Evolutionary conservation across 1,284 basidiomycete species (phyloP).

Genomic region (Coniferiporia sulphurascens): DNA sequence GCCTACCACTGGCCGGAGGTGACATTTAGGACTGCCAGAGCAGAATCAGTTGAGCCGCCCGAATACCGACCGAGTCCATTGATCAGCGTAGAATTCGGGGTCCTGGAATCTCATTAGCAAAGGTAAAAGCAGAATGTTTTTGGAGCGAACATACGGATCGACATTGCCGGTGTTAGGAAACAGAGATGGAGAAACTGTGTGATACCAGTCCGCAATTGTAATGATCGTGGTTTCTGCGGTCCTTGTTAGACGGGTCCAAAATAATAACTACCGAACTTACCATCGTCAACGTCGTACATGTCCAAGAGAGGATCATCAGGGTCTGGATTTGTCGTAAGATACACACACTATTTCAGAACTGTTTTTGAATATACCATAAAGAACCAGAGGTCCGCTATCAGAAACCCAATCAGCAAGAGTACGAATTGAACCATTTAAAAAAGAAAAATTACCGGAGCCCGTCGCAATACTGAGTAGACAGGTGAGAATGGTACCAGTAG

Average conservation of each 20-base stretch:
- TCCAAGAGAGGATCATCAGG: conserved; percentile 36
- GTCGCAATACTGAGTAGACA: conserved; percentile 32
- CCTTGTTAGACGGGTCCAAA: background rate
- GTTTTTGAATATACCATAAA: background rate
- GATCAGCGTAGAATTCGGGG: conserved; percentile 45
- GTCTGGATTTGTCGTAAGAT: conserved; percentile 21
- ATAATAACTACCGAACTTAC: conserved; percentile 23
- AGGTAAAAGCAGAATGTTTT: background rate
- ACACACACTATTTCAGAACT: background rate
- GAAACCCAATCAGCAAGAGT: background rate
- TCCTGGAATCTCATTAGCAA: conserved; percentile 2
- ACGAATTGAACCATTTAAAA: no score
- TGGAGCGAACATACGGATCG: conserved; percentile 15
- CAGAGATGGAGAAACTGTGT: conserved; percentile 20
- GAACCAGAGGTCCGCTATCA: background rate
- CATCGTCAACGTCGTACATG: conserved; percentile 42
- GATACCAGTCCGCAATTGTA: conserved; percentile 40
- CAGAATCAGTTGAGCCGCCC: conserved; percentile 22
- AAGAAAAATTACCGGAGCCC: background rate
- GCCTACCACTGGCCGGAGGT: conserved; percentile 14
- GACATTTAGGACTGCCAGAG: conserved; percentile 28
- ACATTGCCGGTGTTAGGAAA: conserved; percentile 19
- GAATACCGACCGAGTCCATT: conserved; percentile 40
- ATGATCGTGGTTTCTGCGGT: conserved; percentile 33
- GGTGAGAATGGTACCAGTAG: conserved; percentile 39